Evolutionary conservation across 169 alveolate genomes (phyloP).

Genomic region (Plasmodium blacklocki): DNA sequence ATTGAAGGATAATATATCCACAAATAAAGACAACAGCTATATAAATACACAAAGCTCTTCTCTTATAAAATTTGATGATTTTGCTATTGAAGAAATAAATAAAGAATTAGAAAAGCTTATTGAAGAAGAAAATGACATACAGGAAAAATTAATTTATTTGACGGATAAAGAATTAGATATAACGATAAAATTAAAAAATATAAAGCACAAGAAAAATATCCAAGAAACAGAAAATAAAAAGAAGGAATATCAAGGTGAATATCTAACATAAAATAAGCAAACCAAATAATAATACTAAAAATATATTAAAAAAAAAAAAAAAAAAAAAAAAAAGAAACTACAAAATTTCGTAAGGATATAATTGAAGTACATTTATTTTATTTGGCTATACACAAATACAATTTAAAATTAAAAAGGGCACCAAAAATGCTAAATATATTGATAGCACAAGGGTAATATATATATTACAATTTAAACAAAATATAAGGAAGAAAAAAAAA

Average conservation of each 20-base stretch:
- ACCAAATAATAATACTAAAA: slow-evolving; percentile 1
- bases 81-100: slow-evolving; percentile 55
- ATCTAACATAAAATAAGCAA: neutral
- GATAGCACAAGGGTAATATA: no score
- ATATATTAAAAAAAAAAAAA: neutral
- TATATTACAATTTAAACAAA: no score
- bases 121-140: slow-evolving; percentile 69
- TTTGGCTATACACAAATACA: no score
- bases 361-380: no score
- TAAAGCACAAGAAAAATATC: neutral
- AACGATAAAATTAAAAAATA: slow-evolving; percentile 19
- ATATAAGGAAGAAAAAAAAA: neutral
- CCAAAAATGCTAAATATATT: no score
- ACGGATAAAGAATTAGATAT: slow-evolving; percentile 65
- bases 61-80: slow-evolving; percentile 44
- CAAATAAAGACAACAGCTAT: neutral
- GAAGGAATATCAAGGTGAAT: slow-evolving; percentile 9
- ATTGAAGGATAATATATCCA: neutral
- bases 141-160: slow-evolving; percentile 51
- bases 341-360: no score
- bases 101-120: slow-evolving; percentile 55
- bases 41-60: neutral
- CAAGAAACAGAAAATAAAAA: slow-evolving; percentile 7
- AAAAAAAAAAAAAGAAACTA: no score
- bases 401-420: no score